Evolutionary conservation across 441 rosid genomes (phyloP).

Genomic region (Gossypium gossypioides): DNA sequence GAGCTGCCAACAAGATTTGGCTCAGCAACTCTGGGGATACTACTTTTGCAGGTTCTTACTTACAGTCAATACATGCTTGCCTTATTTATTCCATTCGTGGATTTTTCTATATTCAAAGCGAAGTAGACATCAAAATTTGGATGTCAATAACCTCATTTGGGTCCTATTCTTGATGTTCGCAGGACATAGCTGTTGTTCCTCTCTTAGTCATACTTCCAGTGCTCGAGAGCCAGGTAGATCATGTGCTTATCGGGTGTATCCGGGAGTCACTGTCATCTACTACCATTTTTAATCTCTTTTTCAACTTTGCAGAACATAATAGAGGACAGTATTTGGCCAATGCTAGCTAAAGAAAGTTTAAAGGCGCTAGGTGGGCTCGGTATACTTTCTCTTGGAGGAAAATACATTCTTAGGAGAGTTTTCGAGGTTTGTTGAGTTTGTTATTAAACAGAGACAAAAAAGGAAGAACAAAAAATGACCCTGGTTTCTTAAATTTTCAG

Average conservation of each 20-base stretch:
- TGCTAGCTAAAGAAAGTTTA: constrained; percentile 83
- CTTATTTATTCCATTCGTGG: constrained; percentile 4
- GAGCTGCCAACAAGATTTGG: constrained; percentile 98
- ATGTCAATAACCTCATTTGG: constrained; percentile 19
- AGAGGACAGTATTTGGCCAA: constrained; percentile 77
- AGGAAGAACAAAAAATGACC: constrained; percentile 8
- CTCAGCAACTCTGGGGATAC: constrained; percentile 93
- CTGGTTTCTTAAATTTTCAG: constrained; percentile 33
- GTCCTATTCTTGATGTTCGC: constrained; percentile 26
- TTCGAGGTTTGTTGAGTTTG: constrained; percentile 49
- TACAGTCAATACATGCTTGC: constrained; percentile 1
- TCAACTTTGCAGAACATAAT: constrained; percentile 39
- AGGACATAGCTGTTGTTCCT: constrained; percentile 97
- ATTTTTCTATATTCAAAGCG: constrained; percentile 14
- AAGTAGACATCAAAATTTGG: constrained; percentile 15
- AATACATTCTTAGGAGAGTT: constrained; percentile 64
- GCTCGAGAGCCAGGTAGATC: constrained; percentile 75
- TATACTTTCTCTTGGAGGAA: constrained; percentile 84
- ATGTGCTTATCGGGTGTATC: not conserved
- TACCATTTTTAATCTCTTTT: not conserved
- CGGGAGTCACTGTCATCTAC: not conserved
- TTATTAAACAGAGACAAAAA: not conserved
- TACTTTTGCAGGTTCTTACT: constrained; percentile 75
- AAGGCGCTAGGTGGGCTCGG: constrained; percentile 83
- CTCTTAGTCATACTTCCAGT: constrained; percentile 88